These are phyloP conservation scores for Candida tallmaniae DNA, from an alignment of 805 yeast species.

Conservation along the genomic window DNA sequence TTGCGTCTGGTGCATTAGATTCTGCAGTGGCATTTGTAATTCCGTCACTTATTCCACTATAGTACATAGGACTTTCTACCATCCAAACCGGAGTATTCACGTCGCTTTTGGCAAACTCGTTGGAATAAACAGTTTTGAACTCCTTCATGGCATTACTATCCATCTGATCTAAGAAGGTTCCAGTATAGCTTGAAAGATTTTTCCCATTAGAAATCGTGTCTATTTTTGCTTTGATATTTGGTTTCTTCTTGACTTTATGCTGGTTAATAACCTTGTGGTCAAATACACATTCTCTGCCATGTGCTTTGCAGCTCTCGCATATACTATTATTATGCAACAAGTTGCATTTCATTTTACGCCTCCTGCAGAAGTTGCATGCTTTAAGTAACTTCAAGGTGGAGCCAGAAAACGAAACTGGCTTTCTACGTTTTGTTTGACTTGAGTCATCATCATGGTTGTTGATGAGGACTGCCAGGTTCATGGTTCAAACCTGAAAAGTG, in stretches of 20 bases:
- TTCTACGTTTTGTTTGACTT: no score
- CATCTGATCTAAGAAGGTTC: constrained; percentile 14
- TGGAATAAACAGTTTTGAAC: constrained; percentile 3
- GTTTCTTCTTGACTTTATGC: constrained; percentile 1
- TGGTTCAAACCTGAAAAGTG: no score
- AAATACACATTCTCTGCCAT: constrained; percentile 14
- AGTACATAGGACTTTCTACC: constrained; percentile 1
- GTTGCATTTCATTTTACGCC: constrained; percentile 17
- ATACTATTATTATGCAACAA: constrained; percentile 4
- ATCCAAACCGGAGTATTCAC: constrained; percentile 3
- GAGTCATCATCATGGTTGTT: neutral
- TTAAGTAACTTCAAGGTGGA: constrained; percentile 14
- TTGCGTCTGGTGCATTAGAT: neutral
- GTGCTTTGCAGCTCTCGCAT: constrained; percentile 15
- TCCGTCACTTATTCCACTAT: neutral
- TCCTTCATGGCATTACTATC: constrained; percentile 10
- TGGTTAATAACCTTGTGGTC: constrained; percentile 14
- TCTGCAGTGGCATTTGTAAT: neutral
- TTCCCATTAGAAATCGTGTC: constrained; percentile 6
- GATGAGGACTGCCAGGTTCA: no score
- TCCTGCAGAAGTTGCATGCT: constrained; percentile 18
- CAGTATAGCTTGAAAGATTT: constrained; percentile 10
- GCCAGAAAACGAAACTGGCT: constrained; percentile 3
- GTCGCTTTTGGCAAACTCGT: constrained; percentile 1
- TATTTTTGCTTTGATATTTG: neutral